Evolutionary conservation across 257 asterid species (phyloP).

Genomic region (Ballota nigra): DNA sequence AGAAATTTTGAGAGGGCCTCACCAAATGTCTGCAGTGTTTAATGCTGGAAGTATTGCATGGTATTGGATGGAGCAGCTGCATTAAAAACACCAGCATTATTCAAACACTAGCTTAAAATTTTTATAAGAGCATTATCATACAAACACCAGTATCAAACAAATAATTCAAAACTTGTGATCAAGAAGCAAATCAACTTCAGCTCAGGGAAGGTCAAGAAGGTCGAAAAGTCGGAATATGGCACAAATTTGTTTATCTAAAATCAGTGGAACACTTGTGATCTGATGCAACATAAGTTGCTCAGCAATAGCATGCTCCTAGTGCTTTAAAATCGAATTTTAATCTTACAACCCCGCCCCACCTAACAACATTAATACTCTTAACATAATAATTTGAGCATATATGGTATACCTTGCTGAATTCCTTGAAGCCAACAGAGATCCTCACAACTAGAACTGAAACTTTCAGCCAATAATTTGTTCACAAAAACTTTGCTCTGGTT

Average conservation of each 20-base stretch:
- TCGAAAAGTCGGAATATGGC: not conserved
- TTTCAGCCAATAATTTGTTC: slow-evolving; percentile 58
- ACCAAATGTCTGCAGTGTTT: slow-evolving; percentile 26
- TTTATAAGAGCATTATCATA: not conserved
- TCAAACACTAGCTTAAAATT: not conserved
- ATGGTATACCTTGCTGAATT: slow-evolving; percentile 66
- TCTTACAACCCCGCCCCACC: no score
- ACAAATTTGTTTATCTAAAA: not conserved
- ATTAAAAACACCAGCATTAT: slow-evolving; percentile 12
- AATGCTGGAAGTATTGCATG: slow-evolving; percentile 29
- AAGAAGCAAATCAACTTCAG: no score
- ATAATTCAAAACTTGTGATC: no score
- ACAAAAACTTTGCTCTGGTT: slow-evolving; percentile 36
- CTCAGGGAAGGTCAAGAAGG: not conserved
- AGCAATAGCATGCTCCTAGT: no score
- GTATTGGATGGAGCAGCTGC: slow-evolving; percentile 41
- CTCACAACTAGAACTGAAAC: slow-evolving; percentile 41
- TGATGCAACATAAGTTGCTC: no score
- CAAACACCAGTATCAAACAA: not conserved
- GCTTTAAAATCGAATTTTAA: no score
- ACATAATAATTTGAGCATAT: no score
- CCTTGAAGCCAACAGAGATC: slow-evolving; percentile 37
- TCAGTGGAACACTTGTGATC: no score
- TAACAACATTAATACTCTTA: no score
- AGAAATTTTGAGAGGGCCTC: slow-evolving; percentile 9